Base-by-base conservation (phyloP, 306 rosid species). In the Ammopiptanthus mongolicus region DNA sequence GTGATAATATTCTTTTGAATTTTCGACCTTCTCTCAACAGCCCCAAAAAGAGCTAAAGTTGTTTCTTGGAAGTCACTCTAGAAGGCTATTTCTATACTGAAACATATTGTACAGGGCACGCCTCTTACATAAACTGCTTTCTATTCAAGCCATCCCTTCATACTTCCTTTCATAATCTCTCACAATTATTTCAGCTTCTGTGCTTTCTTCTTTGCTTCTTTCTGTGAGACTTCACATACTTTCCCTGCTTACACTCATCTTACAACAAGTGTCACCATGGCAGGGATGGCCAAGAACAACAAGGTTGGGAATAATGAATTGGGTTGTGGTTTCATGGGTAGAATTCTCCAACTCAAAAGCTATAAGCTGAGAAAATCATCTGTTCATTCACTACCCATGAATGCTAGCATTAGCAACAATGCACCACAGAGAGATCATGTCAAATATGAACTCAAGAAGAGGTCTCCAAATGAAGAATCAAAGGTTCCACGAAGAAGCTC, bases 1-100 rank as follows among this genome's bases (percentile, higher is more conserved):
- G n/a, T n/a, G n/a, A n/a, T n/a, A n/a, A n/a, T n/a, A n/a, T 56
- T 28, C 11, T 41, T 46, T 39, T 33, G 14, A 86, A 77, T 22
- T 47, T 46, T 76, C 36, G 46, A 81, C 66, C 69, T 67, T 73
- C 34, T 23, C 75, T 47, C 74, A 52, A 74, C 21, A 44, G 61
- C 69, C 68, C 12, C 71, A 74, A 19, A 79, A 83, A 75, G 60
- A 73, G 80, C 41, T 74, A 79, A 88, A 86, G 91, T 70, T 39
- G 88, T 87, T 92, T 88, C 96, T 88, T 86, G 94, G 88, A 92
- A 92, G 91, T 80, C 92, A 87, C 96, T 86, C 88, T 34, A 70
- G 29, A 80, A 72, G 75, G 33, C 41, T 23, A 17, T 29, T 9
- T 33, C 15, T 37, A 31, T 6, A 33, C n/a, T n/a, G n/a, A n/a